Evolutionary conservation across 331 rosid species (phyloP).

Genomic region (Cydonia oblonga): DNA sequence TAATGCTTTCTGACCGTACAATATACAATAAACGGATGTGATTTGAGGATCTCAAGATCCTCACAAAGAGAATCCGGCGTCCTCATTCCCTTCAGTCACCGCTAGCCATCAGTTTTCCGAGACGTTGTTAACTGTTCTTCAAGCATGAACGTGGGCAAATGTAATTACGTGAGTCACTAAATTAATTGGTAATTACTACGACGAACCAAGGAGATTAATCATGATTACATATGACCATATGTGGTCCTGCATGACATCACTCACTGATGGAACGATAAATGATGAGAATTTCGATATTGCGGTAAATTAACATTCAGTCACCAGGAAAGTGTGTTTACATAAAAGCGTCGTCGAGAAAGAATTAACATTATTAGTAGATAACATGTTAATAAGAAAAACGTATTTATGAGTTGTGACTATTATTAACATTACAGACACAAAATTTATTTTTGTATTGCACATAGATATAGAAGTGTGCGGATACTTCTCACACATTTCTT

Average conservation of each 20-base stretch:
- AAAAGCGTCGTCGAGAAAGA: neutral
- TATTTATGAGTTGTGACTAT: neutral
- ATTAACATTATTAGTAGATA: neutral
- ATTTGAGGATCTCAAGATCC: too few relatives aligned
- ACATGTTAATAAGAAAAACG: too few relatives aligned
- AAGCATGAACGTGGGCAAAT: neutral
- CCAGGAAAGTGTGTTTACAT: too few relatives aligned
- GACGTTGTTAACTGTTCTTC: neutral
- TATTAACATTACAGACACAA: neutral
- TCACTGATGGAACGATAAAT: neutral
- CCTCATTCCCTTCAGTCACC: neutral
- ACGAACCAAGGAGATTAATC: neutral
- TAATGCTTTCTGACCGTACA: rapidly evolving
- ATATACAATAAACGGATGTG: too few relatives aligned
- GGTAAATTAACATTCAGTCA: neutral
- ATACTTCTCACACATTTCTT: too few relatives aligned
- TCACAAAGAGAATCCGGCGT: too few relatives aligned
- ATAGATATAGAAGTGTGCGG: too few relatives aligned
- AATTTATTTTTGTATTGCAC: neutral
- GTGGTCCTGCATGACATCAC: neutral
- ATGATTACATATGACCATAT: too few relatives aligned
- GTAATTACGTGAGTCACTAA: neutral
- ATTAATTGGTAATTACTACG: neutral
- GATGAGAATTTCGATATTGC: neutral
- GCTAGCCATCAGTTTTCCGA: neutral